These are phyloP conservation scores for Cruciata laevipes DNA, from an alignment of 257 asterid species.

Conservation along the genomic window DNA sequence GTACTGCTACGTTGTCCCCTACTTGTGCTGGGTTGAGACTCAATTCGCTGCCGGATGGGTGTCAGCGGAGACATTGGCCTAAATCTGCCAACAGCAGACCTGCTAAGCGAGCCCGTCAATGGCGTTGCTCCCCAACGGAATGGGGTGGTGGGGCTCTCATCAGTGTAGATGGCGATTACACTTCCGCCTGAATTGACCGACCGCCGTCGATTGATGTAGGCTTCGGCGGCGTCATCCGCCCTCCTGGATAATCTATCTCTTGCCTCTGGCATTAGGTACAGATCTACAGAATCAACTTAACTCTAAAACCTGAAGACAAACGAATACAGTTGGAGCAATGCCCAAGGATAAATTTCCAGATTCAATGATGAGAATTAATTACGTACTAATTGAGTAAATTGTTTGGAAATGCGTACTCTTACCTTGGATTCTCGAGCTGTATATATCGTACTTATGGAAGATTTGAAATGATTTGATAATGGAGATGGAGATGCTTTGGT, in stretches of 20 bases:
- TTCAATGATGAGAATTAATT: background rate
- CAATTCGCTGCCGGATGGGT: slow-evolving; percentile 32
- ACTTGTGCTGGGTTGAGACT: slow-evolving; percentile 29
- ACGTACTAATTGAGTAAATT: too few species aligned
- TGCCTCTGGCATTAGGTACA: slow-evolving; percentile 38
- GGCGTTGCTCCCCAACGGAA: slow-evolving; percentile 36
- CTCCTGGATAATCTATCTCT: slow-evolving; percentile 45
- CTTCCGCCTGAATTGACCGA: slow-evolving; percentile 14
- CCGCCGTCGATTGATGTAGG: slow-evolving; percentile 26
- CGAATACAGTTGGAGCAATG: too few species aligned
- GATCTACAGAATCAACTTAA: background rate
- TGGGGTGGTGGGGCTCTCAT: slow-evolving; percentile 28
- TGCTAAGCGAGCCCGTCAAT: slow-evolving; percentile 32
- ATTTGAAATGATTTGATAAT: too few species aligned
- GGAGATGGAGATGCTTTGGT: too few species aligned
- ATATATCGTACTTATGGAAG: too few species aligned
- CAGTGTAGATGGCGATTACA: slow-evolving; percentile 22
- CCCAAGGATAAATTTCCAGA: background rate
- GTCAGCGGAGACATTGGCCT: slow-evolving; percentile 24
- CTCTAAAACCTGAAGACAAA: background rate
- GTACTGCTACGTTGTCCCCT: slow-evolving; percentile 24
- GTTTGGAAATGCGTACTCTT: too few species aligned
- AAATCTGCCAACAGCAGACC: slow-evolving; percentile 9
- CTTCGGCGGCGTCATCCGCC: slow-evolving; percentile 28
- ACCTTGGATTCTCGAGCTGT: too few species aligned